Percentiles rank a stretch among this genome's conserved stretches.
These are phyloP conservation scores for Globisporangium spinosum DNA, from an alignment of 352 stramenopile genomes.

Conservation along the genomic window DNA sequence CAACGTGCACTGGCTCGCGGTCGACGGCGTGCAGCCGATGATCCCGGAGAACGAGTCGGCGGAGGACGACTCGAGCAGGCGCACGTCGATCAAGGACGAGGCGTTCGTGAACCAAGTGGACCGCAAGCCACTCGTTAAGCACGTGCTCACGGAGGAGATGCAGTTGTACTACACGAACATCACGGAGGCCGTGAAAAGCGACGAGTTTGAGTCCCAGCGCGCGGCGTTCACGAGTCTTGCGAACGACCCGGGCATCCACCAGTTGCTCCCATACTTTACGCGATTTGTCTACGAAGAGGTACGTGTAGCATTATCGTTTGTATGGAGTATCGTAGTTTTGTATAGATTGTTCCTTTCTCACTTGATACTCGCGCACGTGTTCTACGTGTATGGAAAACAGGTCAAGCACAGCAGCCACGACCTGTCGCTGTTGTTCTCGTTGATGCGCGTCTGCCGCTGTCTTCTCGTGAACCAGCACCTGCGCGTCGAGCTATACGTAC, in stretches of 20 bases:
- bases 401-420: slow-evolving; percentile 84
- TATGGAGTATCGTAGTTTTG: not conserved
- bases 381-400: slow-evolving; percentile 7
- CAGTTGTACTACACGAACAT: slow-evolving; percentile 89
- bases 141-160: slow-evolving; percentile 88
- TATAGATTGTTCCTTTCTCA: not conserved
- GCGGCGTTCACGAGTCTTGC: slow-evolving; percentile 76
- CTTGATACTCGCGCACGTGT: not conserved
- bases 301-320: not conserved
- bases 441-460: slow-evolving; percentile 89
- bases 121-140: slow-evolving; percentile 78
- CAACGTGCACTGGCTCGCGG: slow-evolving; percentile 80
- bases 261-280: slow-evolving; percentile 88
- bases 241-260: slow-evolving; percentile 85
- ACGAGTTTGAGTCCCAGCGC: slow-evolving; percentile 67
- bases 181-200: slow-evolving; percentile 75
- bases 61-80: slow-evolving; percentile 63
- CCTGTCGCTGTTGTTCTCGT: slow-evolving; percentile 67
- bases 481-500: slow-evolving; percentile 91
- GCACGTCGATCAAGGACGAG: slow-evolving; percentile 78
- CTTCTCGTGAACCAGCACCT: slow-evolving; percentile 90
- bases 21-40: slow-evolving; percentile 77
- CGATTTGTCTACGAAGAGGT: slow-evolving; percentile 87
- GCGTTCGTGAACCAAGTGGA: slow-evolving; percentile 62
- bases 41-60: slow-evolving; percentile 82